A percentile compares a stretch with the other conserved stretches of the same genome.
Evolutionary conservation across 306 rosid species (phyloP).

Genomic region (Vigna trinervia): DNA sequence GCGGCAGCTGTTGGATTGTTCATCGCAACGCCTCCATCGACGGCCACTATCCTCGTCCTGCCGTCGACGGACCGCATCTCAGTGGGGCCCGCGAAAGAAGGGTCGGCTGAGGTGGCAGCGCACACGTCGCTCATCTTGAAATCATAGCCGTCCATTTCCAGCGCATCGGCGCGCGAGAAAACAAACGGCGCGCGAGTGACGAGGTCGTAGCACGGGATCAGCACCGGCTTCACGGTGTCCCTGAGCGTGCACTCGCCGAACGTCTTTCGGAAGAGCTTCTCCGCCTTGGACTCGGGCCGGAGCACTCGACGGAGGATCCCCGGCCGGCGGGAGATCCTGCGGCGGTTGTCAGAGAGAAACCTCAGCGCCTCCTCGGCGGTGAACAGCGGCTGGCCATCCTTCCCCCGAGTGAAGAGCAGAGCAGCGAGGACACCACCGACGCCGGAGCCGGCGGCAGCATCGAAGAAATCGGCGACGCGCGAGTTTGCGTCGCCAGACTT

Average conservation of each 20-base stretch:
- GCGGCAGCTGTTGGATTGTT: constrained; percentile 92
- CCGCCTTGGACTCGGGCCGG: constrained; percentile 46
- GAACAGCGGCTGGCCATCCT: constrained; percentile 64
- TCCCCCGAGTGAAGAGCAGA: constrained; percentile 71
- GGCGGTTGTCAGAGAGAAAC: constrained; percentile 65
- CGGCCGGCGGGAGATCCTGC: constrained; percentile 50
- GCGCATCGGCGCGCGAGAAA: constrained; percentile 96
- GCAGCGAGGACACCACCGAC: constrained; percentile 86
- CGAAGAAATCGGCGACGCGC: constrained; percentile 65
- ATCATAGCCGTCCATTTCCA: constrained; percentile 89
- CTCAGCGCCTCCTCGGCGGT: constrained; percentile 75
- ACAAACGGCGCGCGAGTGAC: constrained; percentile 84
- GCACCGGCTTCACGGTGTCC: constrained; percentile 85
- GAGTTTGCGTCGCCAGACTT: constrained; percentile 71
- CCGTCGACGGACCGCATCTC: constrained; percentile 70
- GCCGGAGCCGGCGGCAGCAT: constrained; percentile 88
- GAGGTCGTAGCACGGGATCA: constrained; percentile 95
- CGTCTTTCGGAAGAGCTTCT: constrained; percentile 65
- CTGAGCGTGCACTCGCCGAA: constrained; percentile 75
- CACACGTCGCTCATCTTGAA: constrained; percentile 90
- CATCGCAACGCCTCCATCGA: constrained; percentile 85
- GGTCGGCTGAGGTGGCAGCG: constrained; percentile 69
- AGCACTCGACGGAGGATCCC: constrained; percentile 62
- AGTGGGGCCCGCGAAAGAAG: constrained; percentile 40
- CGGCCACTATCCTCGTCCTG: constrained; percentile 75